phyloP scores from a whole-genome alignment of 2,329 filamentous ascomycete genomes.

The Kalaharituber pfeilii region DNA sequence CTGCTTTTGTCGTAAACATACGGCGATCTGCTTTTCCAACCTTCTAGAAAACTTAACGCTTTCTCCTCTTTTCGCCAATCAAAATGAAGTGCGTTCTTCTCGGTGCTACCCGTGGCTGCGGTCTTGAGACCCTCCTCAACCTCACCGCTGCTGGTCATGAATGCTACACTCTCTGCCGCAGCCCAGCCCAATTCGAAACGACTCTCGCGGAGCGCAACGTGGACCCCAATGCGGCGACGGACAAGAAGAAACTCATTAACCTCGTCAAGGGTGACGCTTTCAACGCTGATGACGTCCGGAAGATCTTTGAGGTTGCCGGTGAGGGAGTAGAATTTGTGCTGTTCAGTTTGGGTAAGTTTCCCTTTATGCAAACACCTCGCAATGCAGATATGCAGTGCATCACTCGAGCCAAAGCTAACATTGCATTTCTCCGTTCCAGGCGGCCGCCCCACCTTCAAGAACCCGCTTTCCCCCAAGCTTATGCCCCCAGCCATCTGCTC shows the following conservation, averaged over 20 bases:
- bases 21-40: too few relatives aligned
- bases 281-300: conserved; percentile 1
- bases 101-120: conserved; percentile 8
- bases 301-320: conserved; percentile 3
- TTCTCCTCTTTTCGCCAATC: too few relatives aligned
- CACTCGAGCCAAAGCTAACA: not conserved
- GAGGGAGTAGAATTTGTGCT: conserved; percentile 6
- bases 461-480: conserved; percentile 8
- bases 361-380: not conserved
- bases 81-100: conserved; percentile 11
- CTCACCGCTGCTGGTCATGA: conserved; percentile 4
- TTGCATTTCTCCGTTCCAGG: conserved; percentile 1
- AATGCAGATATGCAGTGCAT: not conserved
- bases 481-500: conserved; percentile 6
- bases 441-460: conserved; percentile 6
- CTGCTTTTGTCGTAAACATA: too few relatives aligned
- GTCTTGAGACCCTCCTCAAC: conserved; percentile 7
- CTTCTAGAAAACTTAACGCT: too few relatives aligned
- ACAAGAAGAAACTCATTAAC: conserved; percentile 1
- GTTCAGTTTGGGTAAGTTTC: conserved; percentile 7
- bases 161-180: conserved; percentile 8
- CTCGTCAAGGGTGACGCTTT: conserved; percentile 9
- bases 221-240: not conserved
- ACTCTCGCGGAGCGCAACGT: conserved; percentile 1
- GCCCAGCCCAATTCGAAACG: not conserved